phyloP scores from a whole-genome alignment of 139 green algal species.

The Chlorella sp. region DNA sequence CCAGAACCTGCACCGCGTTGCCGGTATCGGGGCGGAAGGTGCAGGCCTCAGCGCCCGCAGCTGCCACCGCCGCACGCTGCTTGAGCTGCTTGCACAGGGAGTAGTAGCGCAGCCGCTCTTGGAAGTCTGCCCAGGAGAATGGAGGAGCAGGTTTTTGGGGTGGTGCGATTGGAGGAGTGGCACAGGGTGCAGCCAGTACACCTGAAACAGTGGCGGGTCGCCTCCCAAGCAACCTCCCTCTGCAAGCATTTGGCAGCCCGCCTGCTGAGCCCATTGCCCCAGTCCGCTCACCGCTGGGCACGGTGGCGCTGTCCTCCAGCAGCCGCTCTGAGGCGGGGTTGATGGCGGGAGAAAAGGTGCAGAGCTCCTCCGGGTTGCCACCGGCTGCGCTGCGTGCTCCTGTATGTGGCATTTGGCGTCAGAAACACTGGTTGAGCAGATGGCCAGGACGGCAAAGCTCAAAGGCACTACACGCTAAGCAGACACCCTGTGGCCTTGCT shows the following conservation, averaged over 20 bases:
- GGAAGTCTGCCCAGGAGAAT: slow-evolving; percentile 36
- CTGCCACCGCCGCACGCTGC: slow-evolving; percentile 6
- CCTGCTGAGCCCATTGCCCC: too few relatives aligned
- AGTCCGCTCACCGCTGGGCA: slow-evolving; percentile 27
- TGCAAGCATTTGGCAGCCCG: too few relatives aligned
- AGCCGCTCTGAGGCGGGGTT: slow-evolving; percentile 49
- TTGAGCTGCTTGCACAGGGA: background rate
- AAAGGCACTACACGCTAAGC: too few relatives aligned
- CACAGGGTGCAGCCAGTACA: too few relatives aligned
- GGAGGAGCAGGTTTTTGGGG: too few relatives aligned
- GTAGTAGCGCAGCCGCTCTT: slow-evolving; percentile 49
- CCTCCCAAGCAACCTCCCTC: too few relatives aligned
- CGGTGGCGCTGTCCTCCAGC: slow-evolving; percentile 48
- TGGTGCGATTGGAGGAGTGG: too few relatives aligned
- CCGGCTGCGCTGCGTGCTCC: background rate
- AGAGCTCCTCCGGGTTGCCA: background rate
- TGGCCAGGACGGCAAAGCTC: too few relatives aligned
- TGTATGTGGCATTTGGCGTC: background rate
- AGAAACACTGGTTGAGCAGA: too few relatives aligned
- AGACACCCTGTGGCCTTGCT: too few relatives aligned
- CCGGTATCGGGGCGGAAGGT: slow-evolving; percentile 55
- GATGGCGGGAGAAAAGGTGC: slow-evolving; percentile 49
- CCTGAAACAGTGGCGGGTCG: too few relatives aligned
- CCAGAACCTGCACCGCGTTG: slow-evolving; percentile 37
- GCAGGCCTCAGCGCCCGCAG: slow-evolving; percentile 32